Conservation (phyloP, 129 eudicot species). For the Lactuca sativa region DNA sequence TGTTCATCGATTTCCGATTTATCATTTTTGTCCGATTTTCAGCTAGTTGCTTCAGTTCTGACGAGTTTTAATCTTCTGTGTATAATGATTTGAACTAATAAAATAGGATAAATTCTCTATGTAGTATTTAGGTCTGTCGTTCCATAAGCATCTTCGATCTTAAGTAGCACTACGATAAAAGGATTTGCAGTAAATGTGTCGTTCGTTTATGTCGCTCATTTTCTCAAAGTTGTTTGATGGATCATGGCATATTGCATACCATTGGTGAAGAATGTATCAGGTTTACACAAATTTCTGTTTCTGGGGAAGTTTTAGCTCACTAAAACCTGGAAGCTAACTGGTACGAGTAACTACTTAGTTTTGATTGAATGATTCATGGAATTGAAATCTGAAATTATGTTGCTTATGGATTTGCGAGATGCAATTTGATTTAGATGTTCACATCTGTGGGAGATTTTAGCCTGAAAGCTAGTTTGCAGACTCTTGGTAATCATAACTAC, state of each 20-base stretch:
- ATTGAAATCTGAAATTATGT: background rate
- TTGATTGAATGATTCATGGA: background rate
- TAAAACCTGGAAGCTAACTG: slow-evolving; percentile 4
- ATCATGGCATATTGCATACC: background rate
- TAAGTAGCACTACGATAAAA: background rate
- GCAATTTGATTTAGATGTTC: background rate
- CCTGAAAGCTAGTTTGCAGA: background rate
- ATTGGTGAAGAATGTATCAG: background rate
- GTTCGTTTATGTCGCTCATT: background rate
- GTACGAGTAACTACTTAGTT: background rate
- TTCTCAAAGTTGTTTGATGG: background rate
- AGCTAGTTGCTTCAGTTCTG: background rate
- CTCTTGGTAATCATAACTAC: background rate
- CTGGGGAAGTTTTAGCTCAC: background rate
- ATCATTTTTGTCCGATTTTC: slow-evolving; percentile 1
- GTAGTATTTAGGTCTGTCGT: too few species aligned
- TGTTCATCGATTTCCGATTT: background rate
- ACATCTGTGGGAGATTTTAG: background rate
- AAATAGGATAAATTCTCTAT: background rate
- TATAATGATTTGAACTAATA: background rate
- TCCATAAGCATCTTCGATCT: background rate
- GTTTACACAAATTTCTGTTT: background rate
- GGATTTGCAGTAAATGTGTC: background rate
- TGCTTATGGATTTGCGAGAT: background rate
- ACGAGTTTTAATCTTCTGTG: background rate